Conservation (phyloP, 2,329 filamentous ascomycete species). For the Aspergillus ochraceus region DNA sequence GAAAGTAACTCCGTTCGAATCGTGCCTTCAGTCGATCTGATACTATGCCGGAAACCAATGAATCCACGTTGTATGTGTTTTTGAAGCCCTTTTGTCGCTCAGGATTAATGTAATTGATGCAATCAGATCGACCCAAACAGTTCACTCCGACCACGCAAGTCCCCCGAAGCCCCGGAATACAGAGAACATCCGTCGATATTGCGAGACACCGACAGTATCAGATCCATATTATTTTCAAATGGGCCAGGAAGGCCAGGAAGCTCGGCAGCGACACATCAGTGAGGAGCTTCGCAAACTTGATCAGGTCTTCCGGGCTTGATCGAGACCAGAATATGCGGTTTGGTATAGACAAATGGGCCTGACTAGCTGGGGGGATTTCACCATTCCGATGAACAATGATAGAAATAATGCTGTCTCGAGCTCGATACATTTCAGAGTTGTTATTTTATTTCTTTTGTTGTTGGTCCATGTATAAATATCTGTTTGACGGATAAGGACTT, state of each 20-base stretch:
- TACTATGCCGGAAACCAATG: background rate
- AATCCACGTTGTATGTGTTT: background rate
- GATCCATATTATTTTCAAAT: background rate
- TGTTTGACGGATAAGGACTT: too few relatives aligned
- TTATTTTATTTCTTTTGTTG: too few relatives aligned
- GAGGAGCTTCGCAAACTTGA: background rate
- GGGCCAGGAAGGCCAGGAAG: background rate
- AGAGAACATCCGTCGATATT: background rate
- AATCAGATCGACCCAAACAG: background rate
- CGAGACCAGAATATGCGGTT: too few relatives aligned
- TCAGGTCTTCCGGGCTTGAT: background rate
- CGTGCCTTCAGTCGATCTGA: background rate
- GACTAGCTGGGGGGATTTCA: too few relatives aligned
- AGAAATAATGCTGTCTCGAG: too few relatives aligned
- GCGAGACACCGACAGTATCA: background rate
- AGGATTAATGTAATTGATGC: background rate
- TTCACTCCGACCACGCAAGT: background rate
- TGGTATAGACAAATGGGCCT: background rate
- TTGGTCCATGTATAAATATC: too few relatives aligned
- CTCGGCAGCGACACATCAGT: background rate
- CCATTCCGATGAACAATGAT: too few relatives aligned
- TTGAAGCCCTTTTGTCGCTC: too few relatives aligned
- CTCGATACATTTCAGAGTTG: too few relatives aligned
- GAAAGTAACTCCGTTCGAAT: background rate
- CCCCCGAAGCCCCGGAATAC: background rate